Evolutionary conservation across 179 eudicot genomes (phyloP), one percentile per base, ranked within the genome.

Genomic region (Beta lomatogona): DNA sequence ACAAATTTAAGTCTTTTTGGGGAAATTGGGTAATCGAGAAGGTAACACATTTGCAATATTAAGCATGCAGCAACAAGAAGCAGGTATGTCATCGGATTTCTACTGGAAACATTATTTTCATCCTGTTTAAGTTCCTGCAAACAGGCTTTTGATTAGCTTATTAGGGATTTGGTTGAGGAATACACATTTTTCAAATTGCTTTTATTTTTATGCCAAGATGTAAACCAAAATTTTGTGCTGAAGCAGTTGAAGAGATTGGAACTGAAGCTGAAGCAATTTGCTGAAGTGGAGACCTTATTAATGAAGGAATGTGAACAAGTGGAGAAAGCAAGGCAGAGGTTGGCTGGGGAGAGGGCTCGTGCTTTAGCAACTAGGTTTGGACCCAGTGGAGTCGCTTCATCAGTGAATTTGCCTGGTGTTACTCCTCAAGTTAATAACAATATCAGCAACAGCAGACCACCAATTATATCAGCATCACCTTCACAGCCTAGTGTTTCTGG

Each of bases 271-370:
- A 95, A 94, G 87, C 98, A 95, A 75, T 93, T 95, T 88, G 98
- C 98, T 31, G 99, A 95, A 84, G 91, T 95, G 58, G 99, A 95
- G 82, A 95, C 95, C 73, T 86, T 91, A 64, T 71, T 95, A 50
- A 95, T 94, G 97, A 93, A 92, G 85, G 99, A 95, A 89, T 91
- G 99, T 80, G 99, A 95, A 63, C 97, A 94, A 80, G 91, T 94
- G 82, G 99, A 95, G 82, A 92, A 91, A 78, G 65, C 91, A 21
- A 92, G 95, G 82, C 99, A 95, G 87, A 90, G 95, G 86, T 76
- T 91, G 78, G 89, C 92, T 31, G 86, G 87, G 28, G 99, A 95
- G 65, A 92, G 98, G 48, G 80, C 86, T 54, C 93, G 88, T 81
- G 84, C 90, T 85, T 76, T 89, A 21, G 82, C 91, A 44, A 36